phyloP scores from a whole-genome alignment of 495 filamentous ascomycete genomes.

The Neurospora tetraspora region DNA sequence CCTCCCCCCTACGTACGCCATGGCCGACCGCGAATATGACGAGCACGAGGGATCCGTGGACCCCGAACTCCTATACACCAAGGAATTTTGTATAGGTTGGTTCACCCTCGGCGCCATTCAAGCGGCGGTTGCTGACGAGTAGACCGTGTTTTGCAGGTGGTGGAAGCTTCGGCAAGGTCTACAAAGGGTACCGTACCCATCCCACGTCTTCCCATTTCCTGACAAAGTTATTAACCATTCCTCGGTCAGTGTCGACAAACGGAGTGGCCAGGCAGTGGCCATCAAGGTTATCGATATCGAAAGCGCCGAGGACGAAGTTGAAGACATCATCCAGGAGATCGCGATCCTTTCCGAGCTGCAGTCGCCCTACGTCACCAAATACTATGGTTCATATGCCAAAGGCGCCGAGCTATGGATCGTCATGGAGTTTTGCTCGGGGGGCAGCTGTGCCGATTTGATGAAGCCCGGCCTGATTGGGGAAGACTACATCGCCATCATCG shows the following conservation, averaged over 20 bases:
- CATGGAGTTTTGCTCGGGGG: slow-evolving; percentile 92
- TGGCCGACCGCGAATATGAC: slow-evolving; percentile 34
- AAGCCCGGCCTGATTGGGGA: slow-evolving; percentile 88
- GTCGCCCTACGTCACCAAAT: slow-evolving; percentile 91
- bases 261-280: slow-evolving; percentile 75
- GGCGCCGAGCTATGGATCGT: slow-evolving; percentile 96
- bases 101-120: slow-evolving; percentile 4
- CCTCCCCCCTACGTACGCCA: slow-evolving; percentile 8
- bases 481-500: slow-evolving; percentile 88
- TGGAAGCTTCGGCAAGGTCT: slow-evolving; percentile 91
- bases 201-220: not conserved
- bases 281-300: slow-evolving; percentile 98
- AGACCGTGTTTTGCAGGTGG: slow-evolving; percentile 39
- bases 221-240: too few relatives aligned
- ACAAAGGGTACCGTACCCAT: slow-evolving; percentile 63
- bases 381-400: slow-evolving; percentile 90
- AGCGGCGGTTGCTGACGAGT: not conserved
- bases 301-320: slow-evolving; percentile 95
- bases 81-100: slow-evolving; percentile 87
- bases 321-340: slow-evolving; percentile 98
- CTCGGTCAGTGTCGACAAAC: slow-evolving; percentile 60
- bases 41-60: slow-evolving; percentile 47
- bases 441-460: slow-evolving; percentile 83
- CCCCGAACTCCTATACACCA: slow-evolving; percentile 82
- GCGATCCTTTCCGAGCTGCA: slow-evolving; percentile 89